A percentile compares a stretch with the other conserved stretches of the same genome.
Conservation (phyloP, 2,329 filamentous ascomycete species). For the Coleophoma crateriformis region DNA sequence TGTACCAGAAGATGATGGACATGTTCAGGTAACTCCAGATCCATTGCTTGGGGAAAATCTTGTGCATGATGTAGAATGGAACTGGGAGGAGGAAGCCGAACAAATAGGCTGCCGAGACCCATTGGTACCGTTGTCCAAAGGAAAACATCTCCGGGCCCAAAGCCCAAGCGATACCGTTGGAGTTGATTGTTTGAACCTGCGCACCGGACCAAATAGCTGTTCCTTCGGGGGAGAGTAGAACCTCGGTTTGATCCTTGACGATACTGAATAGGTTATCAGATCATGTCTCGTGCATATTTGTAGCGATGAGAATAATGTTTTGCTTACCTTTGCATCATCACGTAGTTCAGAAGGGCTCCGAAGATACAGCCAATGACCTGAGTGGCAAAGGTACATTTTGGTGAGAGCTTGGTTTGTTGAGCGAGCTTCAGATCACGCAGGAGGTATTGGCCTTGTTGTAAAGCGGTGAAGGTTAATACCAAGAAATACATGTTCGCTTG, state of each 20-base stretch:
- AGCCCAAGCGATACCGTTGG: conserved; percentile 31
- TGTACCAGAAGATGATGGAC: conserved; percentile 36
- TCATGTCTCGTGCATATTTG: not conserved
- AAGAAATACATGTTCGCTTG: conserved; percentile 28
- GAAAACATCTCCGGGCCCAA: conserved; percentile 36
- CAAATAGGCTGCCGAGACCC: conserved; percentile 33
- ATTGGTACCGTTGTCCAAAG: conserved; percentile 31
- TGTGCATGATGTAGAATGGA: conserved; percentile 26
- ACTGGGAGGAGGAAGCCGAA: conserved; percentile 37
- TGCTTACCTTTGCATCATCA: conserved; percentile 29
- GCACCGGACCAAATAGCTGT: conserved; percentile 42
- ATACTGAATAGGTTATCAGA: conserved; percentile 20
- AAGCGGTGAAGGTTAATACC: conserved; percentile 32
- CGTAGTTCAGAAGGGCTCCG: conserved; percentile 37
- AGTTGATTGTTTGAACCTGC: conserved; percentile 39
- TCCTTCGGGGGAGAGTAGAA: conserved; percentile 34
- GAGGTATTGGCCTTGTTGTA: conserved; percentile 37
- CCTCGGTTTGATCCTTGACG: conserved; percentile 33
- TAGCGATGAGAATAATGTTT: not conserved
- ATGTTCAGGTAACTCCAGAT: conserved; percentile 30
- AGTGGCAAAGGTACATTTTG: conserved; percentile 58
- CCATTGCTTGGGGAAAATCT: conserved; percentile 14
- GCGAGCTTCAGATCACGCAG: conserved; percentile 44
- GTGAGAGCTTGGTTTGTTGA: conserved; percentile 51
- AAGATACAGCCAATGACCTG: conserved; percentile 35